Evolutionary conservation across 2,329 filamentous ascomycete genomes (phyloP).

Genomic region (Sporothrix variecibatus): DNA sequence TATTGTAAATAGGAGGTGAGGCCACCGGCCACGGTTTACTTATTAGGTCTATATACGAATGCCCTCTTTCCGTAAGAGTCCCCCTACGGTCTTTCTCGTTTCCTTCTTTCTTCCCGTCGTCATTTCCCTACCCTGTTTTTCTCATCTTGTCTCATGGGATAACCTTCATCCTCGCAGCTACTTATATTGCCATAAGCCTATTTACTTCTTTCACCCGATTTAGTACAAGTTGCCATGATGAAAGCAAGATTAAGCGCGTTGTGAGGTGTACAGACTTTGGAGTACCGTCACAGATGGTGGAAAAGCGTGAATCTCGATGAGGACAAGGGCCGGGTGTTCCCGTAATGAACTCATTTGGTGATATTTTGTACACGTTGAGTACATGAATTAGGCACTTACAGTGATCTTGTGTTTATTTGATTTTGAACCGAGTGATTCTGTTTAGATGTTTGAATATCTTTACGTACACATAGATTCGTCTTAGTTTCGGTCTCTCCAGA

Average conservation of each 20-base stretch:
- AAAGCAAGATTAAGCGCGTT: background rate
- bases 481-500: background rate
- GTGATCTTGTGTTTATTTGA: background rate
- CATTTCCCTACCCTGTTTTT: no score
- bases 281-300: background rate
- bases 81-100: background rate
- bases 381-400: background rate
- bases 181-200: background rate
- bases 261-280: background rate
- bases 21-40: background rate
- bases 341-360: background rate
- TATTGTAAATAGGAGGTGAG: background rate
- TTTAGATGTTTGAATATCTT: no score
- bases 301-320: background rate
- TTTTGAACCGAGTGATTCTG: no score
- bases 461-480: background rate
- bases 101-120: background rate
- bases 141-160: background rate
- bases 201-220: background rate
- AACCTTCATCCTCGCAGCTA: background rate
- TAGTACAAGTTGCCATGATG: background rate
- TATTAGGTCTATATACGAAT: background rate
- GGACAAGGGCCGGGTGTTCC: background rate
- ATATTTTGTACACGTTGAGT: background rate
- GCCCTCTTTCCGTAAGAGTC: background rate